Evolutionary conservation across 768 basidiomycete species (phyloP), one percentile per base, ranked within the genome.

Genomic region (Sutorius australiensis): DNA sequence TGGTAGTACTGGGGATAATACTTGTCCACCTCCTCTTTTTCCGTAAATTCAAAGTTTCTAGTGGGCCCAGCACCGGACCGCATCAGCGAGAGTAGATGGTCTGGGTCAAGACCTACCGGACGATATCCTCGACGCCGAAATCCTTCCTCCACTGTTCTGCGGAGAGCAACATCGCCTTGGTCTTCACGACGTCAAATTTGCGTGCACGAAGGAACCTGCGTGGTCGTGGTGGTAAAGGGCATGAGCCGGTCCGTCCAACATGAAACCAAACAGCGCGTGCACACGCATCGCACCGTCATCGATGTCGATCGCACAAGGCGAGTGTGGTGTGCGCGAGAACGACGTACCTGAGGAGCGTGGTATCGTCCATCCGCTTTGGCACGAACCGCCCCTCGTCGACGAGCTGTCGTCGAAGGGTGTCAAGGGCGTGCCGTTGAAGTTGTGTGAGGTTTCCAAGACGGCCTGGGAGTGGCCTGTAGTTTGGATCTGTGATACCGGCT

Each of bases 1-100:
- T 98, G 95, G 70, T 98, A 97, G 72, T 82, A 97, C 63, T 95
- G 93, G 2, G 95, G 94, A 65, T 97, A 98, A 63, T 88, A 92
- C 73, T 90, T 88, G 78, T 93, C 83, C 8, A 98, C 94, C 61
- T 83, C 78, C 34, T 70, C 72, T 65, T 86, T 86, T 72, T 97
- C 94, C 51, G 80, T 80, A 71, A 95, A 98, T 48, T 87, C 82
- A 67, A 97, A 98, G 66, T 80, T 85, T 60, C 92, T 46, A 17
- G 11, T 9, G 11, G 16, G 12, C 24, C 24, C 24, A 4, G 4
- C 2, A 24, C 24, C 24, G 24, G 4, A 4, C 4, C 24, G 24
- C 24, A 24, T 24, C 24, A 24, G 24, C 24, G 24, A 24, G 24
- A 24, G 24, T 24, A 24, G 24, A 24, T 24, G 24, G 24, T 24